phyloP scores from a whole-genome alignment of 441 rosid species.

The Melianthus villosus region DNA sequence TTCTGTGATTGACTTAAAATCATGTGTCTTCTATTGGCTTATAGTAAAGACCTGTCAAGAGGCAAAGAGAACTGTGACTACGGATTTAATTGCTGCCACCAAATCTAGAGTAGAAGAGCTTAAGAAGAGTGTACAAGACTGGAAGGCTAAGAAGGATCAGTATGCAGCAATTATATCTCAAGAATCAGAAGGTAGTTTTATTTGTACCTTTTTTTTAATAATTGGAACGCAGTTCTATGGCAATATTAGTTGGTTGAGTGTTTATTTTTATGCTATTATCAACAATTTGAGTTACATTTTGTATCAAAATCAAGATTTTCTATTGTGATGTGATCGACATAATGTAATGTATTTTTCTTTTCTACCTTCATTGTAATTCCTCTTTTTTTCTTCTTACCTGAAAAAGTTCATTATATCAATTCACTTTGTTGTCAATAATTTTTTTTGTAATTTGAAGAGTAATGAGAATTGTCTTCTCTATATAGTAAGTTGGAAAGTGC shows the following conservation, averaged over 20 bases:
- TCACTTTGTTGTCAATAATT: too few species aligned
- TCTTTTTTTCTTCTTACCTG: too few species aligned
- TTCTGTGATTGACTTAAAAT: conserved; percentile 1
- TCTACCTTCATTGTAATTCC: too few species aligned
- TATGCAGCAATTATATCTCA: conserved; percentile 8
- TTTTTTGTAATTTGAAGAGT: too few species aligned
- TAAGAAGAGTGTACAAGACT: conserved; percentile 3
- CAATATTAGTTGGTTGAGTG: neutral
- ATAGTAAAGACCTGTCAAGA: conserved; percentile 72
- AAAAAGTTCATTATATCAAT: too few species aligned
- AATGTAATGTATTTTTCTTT: too few species aligned
- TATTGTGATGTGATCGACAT: too few species aligned
- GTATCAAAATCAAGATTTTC: too few species aligned
- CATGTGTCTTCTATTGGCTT: conserved; percentile 5
- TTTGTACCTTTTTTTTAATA: neutral
- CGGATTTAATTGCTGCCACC: conserved; percentile 27
- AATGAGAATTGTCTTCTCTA: too few species aligned
- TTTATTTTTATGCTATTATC: neutral
- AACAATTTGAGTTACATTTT: too few species aligned
- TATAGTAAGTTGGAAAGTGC: too few species aligned
- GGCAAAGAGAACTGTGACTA: conserved; percentile 45
- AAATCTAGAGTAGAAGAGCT: conserved; percentile 10
- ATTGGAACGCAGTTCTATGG: neutral
- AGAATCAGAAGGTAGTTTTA: neutral
- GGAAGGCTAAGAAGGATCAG: conserved; percentile 9